A percentile compares a stretch with the other conserved stretches of the same genome.
phyloP scores from a whole-genome alignment of 2,329 filamentous ascomycete genomes.

The Fusarium ambrosium region DNA sequence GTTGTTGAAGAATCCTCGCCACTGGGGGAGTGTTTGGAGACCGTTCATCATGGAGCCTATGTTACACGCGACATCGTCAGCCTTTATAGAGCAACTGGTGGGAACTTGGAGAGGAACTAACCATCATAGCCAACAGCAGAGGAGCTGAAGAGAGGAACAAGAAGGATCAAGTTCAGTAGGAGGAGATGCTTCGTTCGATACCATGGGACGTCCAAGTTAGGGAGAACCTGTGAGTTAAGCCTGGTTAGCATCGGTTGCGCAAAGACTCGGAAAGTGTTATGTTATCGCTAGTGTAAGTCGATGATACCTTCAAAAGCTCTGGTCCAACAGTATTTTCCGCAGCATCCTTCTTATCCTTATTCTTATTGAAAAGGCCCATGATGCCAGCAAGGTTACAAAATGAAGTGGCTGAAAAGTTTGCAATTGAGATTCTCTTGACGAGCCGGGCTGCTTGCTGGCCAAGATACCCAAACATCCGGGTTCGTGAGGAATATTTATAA shows the following conservation, averaged over 20 bases:
- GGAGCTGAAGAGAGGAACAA: constrained; percentile 57
- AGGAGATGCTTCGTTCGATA: constrained; percentile 56
- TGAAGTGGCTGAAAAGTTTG: not conserved
- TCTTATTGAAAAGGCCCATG: not conserved
- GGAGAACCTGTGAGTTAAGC: constrained; percentile 49
- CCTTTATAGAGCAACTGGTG: no score
- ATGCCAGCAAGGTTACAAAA: not conserved
- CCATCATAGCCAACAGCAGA: constrained; percentile 59
- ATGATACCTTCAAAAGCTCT: not conserved
- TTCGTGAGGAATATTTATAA: not conserved
- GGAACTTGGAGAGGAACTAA: constrained; percentile 4
- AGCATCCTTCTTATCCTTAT: not conserved
- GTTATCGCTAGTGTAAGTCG: not conserved
- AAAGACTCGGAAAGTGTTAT: not conserved
- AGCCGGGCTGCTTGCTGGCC: not conserved
- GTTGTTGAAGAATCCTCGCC: constrained; percentile 56
- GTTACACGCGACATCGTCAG: not conserved
- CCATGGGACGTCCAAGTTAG: constrained; percentile 55
- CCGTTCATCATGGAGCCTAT: constrained; percentile 58
- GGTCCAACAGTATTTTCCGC: not conserved
- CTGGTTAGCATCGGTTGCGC: not conserved
- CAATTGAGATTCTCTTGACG: not conserved
- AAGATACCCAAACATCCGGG: not conserved
- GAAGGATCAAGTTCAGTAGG: constrained; percentile 56
- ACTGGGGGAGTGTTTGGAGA: constrained; percentile 55